Percentiles rank a stretch among this genome's conserved stretches.
Evolutionary conservation across 108 stramenopile genomes (phyloP).

Genomic region (Cyclotella cryptica): DNA sequence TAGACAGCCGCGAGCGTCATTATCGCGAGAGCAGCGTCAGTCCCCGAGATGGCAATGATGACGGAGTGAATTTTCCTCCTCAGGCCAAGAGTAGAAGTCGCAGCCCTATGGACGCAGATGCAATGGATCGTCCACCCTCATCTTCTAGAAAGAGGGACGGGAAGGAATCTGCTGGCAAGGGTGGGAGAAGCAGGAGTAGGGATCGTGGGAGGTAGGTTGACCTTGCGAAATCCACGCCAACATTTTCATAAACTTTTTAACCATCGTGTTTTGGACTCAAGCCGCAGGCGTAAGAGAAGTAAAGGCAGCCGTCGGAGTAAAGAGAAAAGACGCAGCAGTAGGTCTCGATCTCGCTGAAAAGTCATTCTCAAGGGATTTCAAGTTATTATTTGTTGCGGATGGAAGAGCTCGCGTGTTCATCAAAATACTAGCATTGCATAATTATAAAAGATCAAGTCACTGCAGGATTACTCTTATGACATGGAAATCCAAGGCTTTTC

Average conservation of each 20-base stretch:
- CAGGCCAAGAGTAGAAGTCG: constrained; percentile 41
- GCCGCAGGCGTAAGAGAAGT: constrained; percentile 12
- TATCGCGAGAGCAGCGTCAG: constrained; percentile 47
- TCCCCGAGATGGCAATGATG: constrained; percentile 35
- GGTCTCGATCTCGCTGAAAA: constrained; percentile 14
- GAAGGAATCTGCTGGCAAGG: constrained; percentile 50
- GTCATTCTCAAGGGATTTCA: neutral
- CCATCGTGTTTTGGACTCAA: neutral
- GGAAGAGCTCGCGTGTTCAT: neutral
- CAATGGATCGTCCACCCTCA: constrained; percentile 37
- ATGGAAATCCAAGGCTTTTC: too few species aligned
- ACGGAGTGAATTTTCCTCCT: constrained; percentile 39
- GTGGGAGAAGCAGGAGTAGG: constrained; percentile 51
- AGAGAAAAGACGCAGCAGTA: constrained; percentile 18
- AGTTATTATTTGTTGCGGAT: neutral
- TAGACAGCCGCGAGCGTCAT: constrained; percentile 27
- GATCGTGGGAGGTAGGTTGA: constrained; percentile 20
- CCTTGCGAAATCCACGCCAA: neutral
- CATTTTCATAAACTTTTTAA: neutral
- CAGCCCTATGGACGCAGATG: constrained; percentile 42
- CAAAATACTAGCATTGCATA: constrained; percentile 9
- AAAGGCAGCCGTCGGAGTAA: constrained; percentile 16
- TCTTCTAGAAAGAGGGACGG: constrained; percentile 55
- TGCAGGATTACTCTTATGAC: neutral
- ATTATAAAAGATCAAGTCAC: neutral